Percentiles rank a stretch among this genome's conserved stretches.
Conservation (phyloP, 257 asterid genomes). For the Solanum chiquidenum region DNA sequence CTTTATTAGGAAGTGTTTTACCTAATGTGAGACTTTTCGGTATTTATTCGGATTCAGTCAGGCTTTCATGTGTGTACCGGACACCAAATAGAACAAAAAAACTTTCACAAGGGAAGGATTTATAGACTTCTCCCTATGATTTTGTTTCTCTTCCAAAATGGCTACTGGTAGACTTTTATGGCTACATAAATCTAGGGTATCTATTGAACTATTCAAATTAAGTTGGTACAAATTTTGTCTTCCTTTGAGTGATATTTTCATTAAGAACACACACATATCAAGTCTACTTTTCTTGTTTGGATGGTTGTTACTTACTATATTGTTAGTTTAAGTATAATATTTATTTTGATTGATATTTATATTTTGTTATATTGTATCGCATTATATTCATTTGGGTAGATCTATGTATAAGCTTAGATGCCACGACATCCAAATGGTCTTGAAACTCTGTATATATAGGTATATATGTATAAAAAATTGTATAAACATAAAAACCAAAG, state of each 20-base stretch:
- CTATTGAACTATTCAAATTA: neutral
- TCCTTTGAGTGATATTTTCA: neutral
- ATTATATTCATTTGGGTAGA: neutral
- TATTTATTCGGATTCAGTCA: neutral
- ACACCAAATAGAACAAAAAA: too few relatives aligned
- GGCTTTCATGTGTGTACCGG: accelerated
- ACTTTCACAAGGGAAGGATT: neutral
- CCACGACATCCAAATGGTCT: neutral
- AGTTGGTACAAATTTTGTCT: neutral
- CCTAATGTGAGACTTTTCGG: too few relatives aligned
- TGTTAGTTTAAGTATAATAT: neutral
- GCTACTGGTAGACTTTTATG: neutral
- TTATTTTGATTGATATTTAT: too few relatives aligned
- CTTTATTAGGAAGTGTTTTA: neutral
- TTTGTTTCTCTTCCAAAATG: neutral
- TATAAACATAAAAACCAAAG: too few relatives aligned
- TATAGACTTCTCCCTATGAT: neutral
- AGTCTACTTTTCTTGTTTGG: neutral
- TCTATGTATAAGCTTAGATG: neutral
- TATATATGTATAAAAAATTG: too few relatives aligned
- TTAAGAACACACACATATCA: neutral
- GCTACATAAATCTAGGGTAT: neutral
- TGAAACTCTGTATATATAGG: neutral
- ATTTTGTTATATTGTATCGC: too few relatives aligned
- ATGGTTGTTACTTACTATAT: neutral